Conservation (phyloP, 495 filamentous ascomycete species). For the Hyaloscypha bicolor region DNA sequence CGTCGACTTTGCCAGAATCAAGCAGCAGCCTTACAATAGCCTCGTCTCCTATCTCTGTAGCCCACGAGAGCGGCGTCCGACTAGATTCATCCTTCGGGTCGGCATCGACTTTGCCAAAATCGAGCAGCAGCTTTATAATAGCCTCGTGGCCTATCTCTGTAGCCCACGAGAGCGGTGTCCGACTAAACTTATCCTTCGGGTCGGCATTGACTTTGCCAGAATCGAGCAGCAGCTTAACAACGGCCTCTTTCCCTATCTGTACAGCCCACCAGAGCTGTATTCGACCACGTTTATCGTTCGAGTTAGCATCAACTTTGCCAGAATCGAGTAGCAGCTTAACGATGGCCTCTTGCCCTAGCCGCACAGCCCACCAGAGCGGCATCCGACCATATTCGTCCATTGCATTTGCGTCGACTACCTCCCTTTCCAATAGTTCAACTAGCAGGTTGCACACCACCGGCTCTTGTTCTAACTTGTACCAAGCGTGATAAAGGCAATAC, state of each 20-base stretch:
- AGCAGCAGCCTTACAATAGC: not conserved
- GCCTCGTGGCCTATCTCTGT: not conserved
- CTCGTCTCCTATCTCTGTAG: not conserved
- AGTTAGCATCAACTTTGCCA: not conserved
- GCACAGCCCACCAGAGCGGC: no score
- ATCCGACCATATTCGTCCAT: conserved; percentile 17
- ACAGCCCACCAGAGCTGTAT: not conserved
- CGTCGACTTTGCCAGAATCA: no score
- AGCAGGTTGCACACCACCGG: conserved; percentile 15
- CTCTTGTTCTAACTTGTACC: conserved; percentile 12
- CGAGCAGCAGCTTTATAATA: no score
- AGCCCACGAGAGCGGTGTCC: conserved; percentile 33
- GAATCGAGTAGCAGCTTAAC: conserved; percentile 3
- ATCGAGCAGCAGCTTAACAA: not conserved
- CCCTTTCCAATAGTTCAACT: conserved; percentile 16
- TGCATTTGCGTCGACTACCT: no score
- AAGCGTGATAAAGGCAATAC: conserved; percentile 14
- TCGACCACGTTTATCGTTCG: not conserved
- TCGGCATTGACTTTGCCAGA: not conserved
- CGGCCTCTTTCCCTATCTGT: not conserved
- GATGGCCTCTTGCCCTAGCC: not conserved
- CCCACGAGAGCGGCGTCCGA: not conserved
- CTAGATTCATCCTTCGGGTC: no score
- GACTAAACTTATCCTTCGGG: not conserved
- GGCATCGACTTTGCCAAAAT: no score